phyloP scores from a whole-genome alignment of 352 stramenopile species.

The Globisporangium camurandrum region DNA sequence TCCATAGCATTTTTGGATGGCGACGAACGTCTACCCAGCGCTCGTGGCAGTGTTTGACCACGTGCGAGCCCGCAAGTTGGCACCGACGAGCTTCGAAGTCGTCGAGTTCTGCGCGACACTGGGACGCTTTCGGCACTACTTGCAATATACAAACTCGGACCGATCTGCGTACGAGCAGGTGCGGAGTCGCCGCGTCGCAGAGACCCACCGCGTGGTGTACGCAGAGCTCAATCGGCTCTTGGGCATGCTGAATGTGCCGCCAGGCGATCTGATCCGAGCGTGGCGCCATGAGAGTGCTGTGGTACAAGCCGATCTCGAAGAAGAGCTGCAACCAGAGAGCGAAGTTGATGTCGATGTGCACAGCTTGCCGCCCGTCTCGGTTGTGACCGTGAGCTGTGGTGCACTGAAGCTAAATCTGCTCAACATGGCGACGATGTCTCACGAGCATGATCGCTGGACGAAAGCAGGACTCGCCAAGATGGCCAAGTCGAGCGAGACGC shows the following conservation, averaged over 20 bases:
- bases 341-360: no score
- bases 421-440: not conserved
- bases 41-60: not conserved
- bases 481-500: not conserved
- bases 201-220: conserved; percentile 5
- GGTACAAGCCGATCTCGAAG: not conserved
- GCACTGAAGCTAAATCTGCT: not conserved
- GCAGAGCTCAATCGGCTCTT: conserved; percentile 2
- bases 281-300: not conserved
- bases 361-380: no score
- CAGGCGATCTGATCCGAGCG: not conserved
- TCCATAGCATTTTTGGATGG: not conserved
- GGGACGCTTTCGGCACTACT: not conserved
- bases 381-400: not conserved
- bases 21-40: not conserved
- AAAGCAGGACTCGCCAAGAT: not conserved
- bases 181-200: conserved; percentile 1
- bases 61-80: not conserved
- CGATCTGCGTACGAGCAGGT: not conserved
- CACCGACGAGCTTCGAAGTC: not conserved
- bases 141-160: not conserved
- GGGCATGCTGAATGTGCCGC: conserved; percentile 1
- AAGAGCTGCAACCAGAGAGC: not conserved
- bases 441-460: not conserved
- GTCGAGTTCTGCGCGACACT: not conserved